Evolutionary conservation across 345 rosid genomes (phyloP), one percentile per base, ranked within the genome.

Genomic region (Eutrema heterophyllum): DNA sequence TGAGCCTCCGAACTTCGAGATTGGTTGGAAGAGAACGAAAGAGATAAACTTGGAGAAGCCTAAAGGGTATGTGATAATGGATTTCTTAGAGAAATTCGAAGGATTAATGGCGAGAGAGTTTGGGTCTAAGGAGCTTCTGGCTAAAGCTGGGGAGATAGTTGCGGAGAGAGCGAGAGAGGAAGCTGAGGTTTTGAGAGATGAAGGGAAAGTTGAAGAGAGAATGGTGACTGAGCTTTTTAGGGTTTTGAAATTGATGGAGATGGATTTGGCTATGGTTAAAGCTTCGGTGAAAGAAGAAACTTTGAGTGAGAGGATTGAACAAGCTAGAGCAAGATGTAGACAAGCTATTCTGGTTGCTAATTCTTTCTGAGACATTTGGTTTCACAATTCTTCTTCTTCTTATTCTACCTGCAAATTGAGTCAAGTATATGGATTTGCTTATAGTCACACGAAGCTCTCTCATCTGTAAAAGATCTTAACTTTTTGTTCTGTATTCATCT

Each of bases 201-300:
- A 86, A 63, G 97, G 94, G 2, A 81, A 88, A 70, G 96, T 89
- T 67, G 95, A 91, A 57, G 96, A 87, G 13, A 84, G 91, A 76
- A 80, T 91, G 92, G 94, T 91, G 63, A 91, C 92, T 5, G 97
- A 91, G 78, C 73, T 93, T 74, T 86, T 74, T n/a, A 88, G 98
- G 73, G 98, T 93, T 38, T 79, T 93, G 87, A 88, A 77, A 82
- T 55, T 91, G 87, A 86, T 91, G 97, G 96, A 93, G 88, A 93
- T 93, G 98, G 98, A 93, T 72, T 81, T 93, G 73, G 96, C 91
- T 9, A 89, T 93, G 98, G 97, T 91, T 2, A 91, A 87, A 81
- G 97, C 92, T 65, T 86, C 98, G 3, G 89, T 91, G 2, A 91
- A 91, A 46, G 87, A 87, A 57, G 94, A 89, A 44, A 93, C 98